phyloP scores from a whole-genome alignment of 371 early-diverging fungal species.

The Amoeboaphelidium protococcarum region DNA sequence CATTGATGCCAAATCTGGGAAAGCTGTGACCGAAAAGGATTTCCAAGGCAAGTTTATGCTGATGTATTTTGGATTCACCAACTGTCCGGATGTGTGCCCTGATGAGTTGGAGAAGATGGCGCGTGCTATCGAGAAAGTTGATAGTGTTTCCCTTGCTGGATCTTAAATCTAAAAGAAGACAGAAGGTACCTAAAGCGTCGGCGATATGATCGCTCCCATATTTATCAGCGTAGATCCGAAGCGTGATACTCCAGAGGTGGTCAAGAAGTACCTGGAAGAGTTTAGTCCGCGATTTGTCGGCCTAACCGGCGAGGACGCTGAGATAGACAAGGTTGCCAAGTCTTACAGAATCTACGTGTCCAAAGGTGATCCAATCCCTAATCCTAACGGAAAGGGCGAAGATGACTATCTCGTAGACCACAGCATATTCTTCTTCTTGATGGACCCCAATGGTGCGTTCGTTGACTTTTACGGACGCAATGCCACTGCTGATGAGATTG shows the following conservation, averaged over 20 bases:
- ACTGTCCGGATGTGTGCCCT: conserved; percentile 95
- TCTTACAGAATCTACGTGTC: conserved; percentile 75
- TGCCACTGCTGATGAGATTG: conserved; percentile 13
- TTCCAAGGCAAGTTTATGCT: conserved; percentile 54
- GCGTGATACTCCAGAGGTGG: conserved; percentile 55
- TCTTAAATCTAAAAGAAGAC: neutral
- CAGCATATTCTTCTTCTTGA: conserved; percentile 86
- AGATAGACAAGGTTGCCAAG: conserved; percentile 57
- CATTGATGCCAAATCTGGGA: conserved; percentile 46
- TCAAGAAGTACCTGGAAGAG: conserved; percentile 64
- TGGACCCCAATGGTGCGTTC: conserved; percentile 75
- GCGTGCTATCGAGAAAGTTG: conserved; percentile 46
- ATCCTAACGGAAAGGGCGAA: conserved; percentile 54
- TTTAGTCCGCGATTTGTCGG: conserved; percentile 80
- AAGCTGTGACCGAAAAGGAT: conserved; percentile 28
- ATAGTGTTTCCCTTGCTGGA: conserved; percentile 13
- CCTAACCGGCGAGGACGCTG: conserved; percentile 59
- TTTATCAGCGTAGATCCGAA: conserved; percentile 91
- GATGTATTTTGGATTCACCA: conserved; percentile 91
- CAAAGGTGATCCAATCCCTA: no score
- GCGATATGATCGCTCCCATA: conserved; percentile 44
- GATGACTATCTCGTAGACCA: conserved; percentile 92
- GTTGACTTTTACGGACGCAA: conserved; percentile 52
- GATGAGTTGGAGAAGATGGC: conserved; percentile 94
- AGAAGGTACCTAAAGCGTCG: conserved; percentile 22